Evolutionary conservation across 108 stramenopile genomes (phyloP).

Genomic region (Licmophora abbreviata): DNA sequence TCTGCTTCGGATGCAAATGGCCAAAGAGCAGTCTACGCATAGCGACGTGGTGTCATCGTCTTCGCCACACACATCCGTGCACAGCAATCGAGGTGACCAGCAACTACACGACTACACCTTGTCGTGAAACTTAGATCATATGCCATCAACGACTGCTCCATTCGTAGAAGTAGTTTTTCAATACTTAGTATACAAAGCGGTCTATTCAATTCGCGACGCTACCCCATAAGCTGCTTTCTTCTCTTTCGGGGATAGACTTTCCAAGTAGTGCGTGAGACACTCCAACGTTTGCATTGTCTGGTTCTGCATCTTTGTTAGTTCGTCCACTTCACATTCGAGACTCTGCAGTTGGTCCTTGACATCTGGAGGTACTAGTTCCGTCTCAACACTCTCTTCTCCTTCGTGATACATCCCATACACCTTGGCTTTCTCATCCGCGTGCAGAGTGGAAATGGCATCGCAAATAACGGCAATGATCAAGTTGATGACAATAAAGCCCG

Average conservation of each 20-base stretch:
- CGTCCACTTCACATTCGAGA: constrained; percentile 5
- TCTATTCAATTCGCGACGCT: no score
- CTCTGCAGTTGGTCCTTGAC: neutral
- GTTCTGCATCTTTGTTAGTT: constrained; percentile 2
- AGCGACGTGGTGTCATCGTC: no score
- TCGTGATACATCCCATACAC: constrained; percentile 32
- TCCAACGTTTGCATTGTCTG: neutral
- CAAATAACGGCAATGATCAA: constrained; percentile 80
- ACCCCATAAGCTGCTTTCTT: no score
- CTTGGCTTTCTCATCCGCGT: constrained; percentile 39
- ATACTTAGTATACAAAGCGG: no score
- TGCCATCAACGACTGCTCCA: no score
- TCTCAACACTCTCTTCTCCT: neutral
- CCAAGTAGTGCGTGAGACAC: constrained; percentile 1
- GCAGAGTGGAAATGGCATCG: constrained; percentile 52
- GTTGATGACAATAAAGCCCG: constrained; percentile 70
- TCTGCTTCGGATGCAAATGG: constrained; percentile 6
- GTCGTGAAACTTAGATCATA: no score
- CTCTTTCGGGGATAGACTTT: no score
- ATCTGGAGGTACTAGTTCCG: neutral
- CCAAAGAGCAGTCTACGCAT: no score
- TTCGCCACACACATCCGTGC: no score
- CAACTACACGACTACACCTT: no score
- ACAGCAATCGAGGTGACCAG: no score
- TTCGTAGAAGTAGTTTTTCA: no score